These are phyloP conservation scores for Fusarium illudens DNA, from an alignment of 2,329 filamentous ascomycete species.

Conservation along the genomic window DNA sequence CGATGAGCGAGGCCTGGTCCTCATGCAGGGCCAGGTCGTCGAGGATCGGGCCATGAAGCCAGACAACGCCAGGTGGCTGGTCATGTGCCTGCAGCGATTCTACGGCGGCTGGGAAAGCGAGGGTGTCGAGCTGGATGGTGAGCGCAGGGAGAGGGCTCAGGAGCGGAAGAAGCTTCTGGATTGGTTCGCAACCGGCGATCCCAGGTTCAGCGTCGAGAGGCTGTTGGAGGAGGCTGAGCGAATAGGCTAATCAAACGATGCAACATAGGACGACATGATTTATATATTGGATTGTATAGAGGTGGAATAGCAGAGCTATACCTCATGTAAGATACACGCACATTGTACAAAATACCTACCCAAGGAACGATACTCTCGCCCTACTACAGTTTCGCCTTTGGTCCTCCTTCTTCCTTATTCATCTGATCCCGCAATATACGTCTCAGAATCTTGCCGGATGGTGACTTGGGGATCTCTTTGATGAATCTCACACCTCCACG, in stretches of 20 bases:
- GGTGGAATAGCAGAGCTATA: not conserved
- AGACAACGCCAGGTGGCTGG: constrained; percentile 86
- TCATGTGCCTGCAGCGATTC: constrained; percentile 94
- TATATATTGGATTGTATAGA: not conserved
- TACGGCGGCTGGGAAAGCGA: constrained; percentile 73
- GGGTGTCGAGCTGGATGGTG: constrained; percentile 46
- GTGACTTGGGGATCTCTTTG: constrained; percentile 75
- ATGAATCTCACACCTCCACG: constrained; percentile 76
- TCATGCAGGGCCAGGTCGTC: constrained; percentile 85
- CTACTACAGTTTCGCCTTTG: constrained; percentile 52
- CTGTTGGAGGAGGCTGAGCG: constrained; percentile 90
- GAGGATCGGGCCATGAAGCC: constrained; percentile 79
- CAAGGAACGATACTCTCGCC: not conserved
- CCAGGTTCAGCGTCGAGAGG: constrained; percentile 81
- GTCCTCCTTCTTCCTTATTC: constrained; percentile 44
- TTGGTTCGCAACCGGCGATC: constrained; percentile 83
- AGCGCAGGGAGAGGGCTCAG: constrained; percentile 64
- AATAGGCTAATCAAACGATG: constrained; percentile 57
- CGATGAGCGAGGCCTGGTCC: constrained; percentile 76
- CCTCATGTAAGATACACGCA: constrained; percentile 25
- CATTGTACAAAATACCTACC: constrained; percentile 13
- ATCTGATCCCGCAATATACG: constrained; percentile 59
- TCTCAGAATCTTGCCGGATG: constrained; percentile 60
- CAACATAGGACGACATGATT: not conserved
- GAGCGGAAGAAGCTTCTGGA: constrained; percentile 77